Base-by-base conservation (phyloP, 768 basidiomycete species). In the Lentinula sp. region DNA sequence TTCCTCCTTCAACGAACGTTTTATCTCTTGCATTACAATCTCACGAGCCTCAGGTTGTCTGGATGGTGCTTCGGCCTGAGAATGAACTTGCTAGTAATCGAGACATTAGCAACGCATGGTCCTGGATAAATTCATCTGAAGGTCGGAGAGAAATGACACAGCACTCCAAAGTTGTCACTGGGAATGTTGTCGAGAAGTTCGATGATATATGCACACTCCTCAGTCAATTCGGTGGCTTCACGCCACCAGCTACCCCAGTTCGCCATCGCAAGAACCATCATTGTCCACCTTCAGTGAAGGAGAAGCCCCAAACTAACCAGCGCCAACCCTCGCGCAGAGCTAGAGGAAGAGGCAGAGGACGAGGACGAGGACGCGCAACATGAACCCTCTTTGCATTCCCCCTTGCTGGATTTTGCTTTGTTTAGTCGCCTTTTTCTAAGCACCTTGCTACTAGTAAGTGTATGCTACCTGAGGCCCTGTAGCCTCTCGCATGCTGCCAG, bases 1-100 rank as follows among this genome's bases (percentile, higher is more conserved):
- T 71, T 34, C 76, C 80, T 0, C 63, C 73, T 5, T 66, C 78
- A n/a, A 74, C 66, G 46, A 77, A 78, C 46, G 73, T 84, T 45
- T 74, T 90, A 43, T 76, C 76, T 15, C 71, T 88, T 50, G 85
- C 89, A 28, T 58, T 90, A 48, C 75, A 81, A 64, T 86, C 87
- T 13, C 70, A 73, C 57, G 81, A 86, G 66, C 87, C 87, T 9
- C 83, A 88, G 65, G 73, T 84, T 39, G 81, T 88, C 28, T 86
- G 81, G 80, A 75, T 81, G 73, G 71, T 90, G 54, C 79, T 90
- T 32, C 46, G 28, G 21, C 46, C 46, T 48, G 80, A 87, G 52
- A 84, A 79, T 48, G 74, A 73, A n/a, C 75, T 89, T 23, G 79
- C 81, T 31, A 76, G 70, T 54, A 62, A 73, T 43, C 68, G 77